Evolutionary conservation across 768 basidiomycete genomes (phyloP).

Genomic region (Pleurotus platypus): DNA sequence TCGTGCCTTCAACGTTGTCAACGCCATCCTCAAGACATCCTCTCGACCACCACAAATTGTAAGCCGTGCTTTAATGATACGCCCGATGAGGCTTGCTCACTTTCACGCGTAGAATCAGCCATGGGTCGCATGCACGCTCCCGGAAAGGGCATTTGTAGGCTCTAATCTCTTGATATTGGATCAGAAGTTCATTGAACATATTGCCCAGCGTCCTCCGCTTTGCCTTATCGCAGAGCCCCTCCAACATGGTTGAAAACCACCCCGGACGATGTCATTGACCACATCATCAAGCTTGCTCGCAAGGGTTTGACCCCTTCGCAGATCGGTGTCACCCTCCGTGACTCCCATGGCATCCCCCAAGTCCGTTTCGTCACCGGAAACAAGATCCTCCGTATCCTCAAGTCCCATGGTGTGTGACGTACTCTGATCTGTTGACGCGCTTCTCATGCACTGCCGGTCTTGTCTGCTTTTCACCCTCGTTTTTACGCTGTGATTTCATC

Average conservation of each 20-base stretch:
- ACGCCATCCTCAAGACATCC: slow-evolving; percentile 42
- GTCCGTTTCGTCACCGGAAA: slow-evolving; percentile 98
- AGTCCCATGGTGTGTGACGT: slow-evolving; percentile 73
- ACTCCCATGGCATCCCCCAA: slow-evolving; percentile 97
- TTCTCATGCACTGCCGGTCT: slow-evolving; percentile 11
- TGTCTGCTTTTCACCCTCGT: slow-evolving; percentile 6
- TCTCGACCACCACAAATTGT: slow-evolving; percentile 20
- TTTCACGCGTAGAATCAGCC: slow-evolving; percentile 31
- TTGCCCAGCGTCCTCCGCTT: slow-evolving; percentile 79
- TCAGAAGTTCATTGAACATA: too few relatives aligned
- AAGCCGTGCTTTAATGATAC: slow-evolving; percentile 10
- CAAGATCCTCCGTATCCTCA: slow-evolving; percentile 98
- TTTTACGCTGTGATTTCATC: slow-evolving; percentile 10
- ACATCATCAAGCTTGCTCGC: slow-evolving; percentile 95
- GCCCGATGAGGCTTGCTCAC: slow-evolving; percentile 13
- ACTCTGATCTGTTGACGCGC: slow-evolving; percentile 11
- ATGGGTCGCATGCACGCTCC: slow-evolving; percentile 99
- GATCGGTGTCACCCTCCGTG: slow-evolving; percentile 96
- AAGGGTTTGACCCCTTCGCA: slow-evolving; percentile 98
- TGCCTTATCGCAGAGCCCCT: slow-evolving; percentile 93
- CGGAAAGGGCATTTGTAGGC: slow-evolving; percentile 98
- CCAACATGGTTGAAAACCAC: slow-evolving; percentile 97
- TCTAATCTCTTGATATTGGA: neutral
- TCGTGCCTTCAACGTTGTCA: slow-evolving; percentile 18
- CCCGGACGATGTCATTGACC: slow-evolving; percentile 91